Base-by-base conservation (phyloP, 441 rosid genomes). In the Gossypium aridum region DNA sequence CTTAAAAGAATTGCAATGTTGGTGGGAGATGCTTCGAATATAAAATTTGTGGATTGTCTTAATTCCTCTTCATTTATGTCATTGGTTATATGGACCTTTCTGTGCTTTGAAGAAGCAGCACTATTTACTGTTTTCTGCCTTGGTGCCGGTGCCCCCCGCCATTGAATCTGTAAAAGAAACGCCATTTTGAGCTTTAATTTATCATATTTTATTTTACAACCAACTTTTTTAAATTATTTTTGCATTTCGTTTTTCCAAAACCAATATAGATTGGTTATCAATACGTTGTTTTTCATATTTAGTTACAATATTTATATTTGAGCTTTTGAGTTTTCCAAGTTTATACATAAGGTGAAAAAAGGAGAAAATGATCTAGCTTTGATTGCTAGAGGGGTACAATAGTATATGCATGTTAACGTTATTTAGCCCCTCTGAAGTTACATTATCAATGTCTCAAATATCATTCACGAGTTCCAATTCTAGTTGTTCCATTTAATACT, bases 11-110 rank as follows among this genome's bases (percentile, higher is more conserved):
- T 16, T 31, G 83, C 83, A 43, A 63, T 78, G 74, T 49, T 84
- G 51, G 63, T 82, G 71, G 85, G 49, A 43, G 49, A 43, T 43
- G 14, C 49, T 34, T 60, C 82, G 57, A 82, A 70, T 71, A 53
- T 73, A 26, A 84, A 80, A 47, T 72, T 80, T 37, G 77, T 83
- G 73, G 79, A 76, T 53, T 81, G 81, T n/a, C 70, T 85, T 34
- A 25, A 20, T 51, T 5, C 67, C 7, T 54, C 47, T 25, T 45
- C 62, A 65, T 64, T 59, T 23, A 25, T n/a, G 14, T 68, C 14
- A 23, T 23, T 25, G 19, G 26, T 22, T 23, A 14, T 49, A 6
- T 3, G 43, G 49, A 43, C 39, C 59, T 23, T 28, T 10, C 37
- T 56, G 26, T 10, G 60, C 59, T 23, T 2, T 13, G 23, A 51